Percentiles rank a stretch among this genome's conserved stretches.
Evolutionary conservation across 2,329 filamentous ascomycete genomes (phyloP).

Genomic region (Leptosphaerulina australis): DNA sequence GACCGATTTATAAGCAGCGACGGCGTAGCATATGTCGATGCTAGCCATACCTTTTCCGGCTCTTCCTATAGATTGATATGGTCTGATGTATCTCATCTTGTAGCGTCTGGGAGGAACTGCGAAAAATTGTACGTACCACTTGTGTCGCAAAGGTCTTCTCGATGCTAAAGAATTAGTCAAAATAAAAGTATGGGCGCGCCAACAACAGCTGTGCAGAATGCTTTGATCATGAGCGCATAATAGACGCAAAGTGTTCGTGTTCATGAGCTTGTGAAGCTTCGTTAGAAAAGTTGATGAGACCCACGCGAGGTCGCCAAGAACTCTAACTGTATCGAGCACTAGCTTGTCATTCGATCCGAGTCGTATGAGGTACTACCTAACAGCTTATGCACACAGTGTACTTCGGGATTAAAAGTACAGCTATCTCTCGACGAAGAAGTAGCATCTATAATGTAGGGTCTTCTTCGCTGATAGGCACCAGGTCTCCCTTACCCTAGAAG

Average conservation of each 20-base stretch:
- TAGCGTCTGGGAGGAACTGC: conserved; percentile 23
- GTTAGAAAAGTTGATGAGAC: conserved; percentile 11
- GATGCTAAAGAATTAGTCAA: too few relatives aligned
- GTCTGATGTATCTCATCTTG: conserved; percentile 48
- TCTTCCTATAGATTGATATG: conserved; percentile 56
- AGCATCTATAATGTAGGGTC: conserved; percentile 25
- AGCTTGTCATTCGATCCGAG: neutral
- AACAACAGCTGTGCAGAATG: too few relatives aligned
- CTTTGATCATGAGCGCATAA: neutral
- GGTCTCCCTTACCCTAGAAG: conserved; percentile 48
- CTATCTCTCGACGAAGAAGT: neutral
- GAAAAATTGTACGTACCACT: conserved; percentile 8
- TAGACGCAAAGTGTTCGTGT: conserved; percentile 6
- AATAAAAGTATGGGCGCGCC: rapidly evolving
- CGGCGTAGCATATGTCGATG: conserved; percentile 57
- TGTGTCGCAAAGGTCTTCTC: neutral
- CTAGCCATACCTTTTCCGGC: conserved; percentile 60
- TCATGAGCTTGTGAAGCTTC: conserved; percentile 4
- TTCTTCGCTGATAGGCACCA: conserved; percentile 52
- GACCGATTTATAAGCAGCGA: conserved; percentile 59
- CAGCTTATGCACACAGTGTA: neutral
- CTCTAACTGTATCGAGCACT: neutral
- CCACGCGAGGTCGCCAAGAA: neutral
- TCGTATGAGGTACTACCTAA: neutral
- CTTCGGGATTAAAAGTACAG: neutral